Evolutionary conservation across 108 stramenopile species (phyloP), one percentile per base, ranked within the genome.

Genomic region (Pseudonitzschia pungens): DNA sequence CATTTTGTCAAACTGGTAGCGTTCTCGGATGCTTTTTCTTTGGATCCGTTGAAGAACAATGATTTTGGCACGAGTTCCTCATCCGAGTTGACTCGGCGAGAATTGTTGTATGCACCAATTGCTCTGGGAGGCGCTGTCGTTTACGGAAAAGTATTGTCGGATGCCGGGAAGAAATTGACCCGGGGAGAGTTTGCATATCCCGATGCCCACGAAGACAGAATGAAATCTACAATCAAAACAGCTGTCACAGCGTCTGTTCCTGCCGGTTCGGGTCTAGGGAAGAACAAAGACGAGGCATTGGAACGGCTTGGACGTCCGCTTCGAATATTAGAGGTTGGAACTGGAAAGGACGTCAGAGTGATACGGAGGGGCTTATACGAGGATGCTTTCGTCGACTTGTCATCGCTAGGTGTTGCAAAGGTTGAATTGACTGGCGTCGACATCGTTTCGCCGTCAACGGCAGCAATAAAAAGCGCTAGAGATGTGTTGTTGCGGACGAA

Each of bases 311-410:
- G 11, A 32, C 42, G 62, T 22, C 66, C 80, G 11, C 70, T 84
- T 22, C 75, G 87, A 43, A 74, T 87, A 20, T 62, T 87, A 32
- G 87, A 87, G 71, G 81, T 87, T 28, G 87, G 87, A 21, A 72
- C 83, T 41, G 87, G 87, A 18, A 67, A 59, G 6, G 79, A 83
- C 48, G 71, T 62, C 40, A 68, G 84, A 51, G 21, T 80, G 20
- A 52, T 75, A 28, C 77, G 67, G 45, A 65, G 82, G 24, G 80
- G 80, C 16, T 68, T 87, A 16, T 87, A 87, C 56, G 50, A 79
- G 26, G 27, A 70, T 2, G 78, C 75, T n/a, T 43, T 84, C 26
- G 31, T 62, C 18, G 32, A 81, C 14, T 44, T 80, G 21, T 15
- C 53, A 40, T 27, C 27, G 0, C 53, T 6, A 3, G 48, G 53